A percentile compares a stretch with the other conserved stretches of the same genome.
Conservation (phyloP, 1,139 yeast species). For the Saccharomyces hybrid region DNA sequence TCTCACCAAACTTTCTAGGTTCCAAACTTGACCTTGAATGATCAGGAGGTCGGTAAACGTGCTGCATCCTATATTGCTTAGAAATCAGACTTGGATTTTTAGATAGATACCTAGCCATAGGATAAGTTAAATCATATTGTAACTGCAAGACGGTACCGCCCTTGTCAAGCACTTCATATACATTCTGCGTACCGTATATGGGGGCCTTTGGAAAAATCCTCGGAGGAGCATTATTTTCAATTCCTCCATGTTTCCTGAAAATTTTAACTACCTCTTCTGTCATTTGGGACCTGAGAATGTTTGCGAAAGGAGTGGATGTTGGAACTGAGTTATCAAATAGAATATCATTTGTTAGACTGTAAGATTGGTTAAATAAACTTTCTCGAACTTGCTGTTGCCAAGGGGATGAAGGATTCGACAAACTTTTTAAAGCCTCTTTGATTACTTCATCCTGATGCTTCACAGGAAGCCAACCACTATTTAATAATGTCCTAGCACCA, state of each 20-base stretch:
- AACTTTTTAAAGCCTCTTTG: conserved; percentile 75
- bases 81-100: conserved; percentile 42
- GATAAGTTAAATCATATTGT: conserved; percentile 82
- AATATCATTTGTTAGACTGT: conserved; percentile 72
- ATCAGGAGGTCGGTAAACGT: conserved; percentile 67
- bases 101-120: conserved; percentile 79
- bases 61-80: conserved; percentile 67
- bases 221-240: conserved; percentile 58
- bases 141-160: conserved; percentile 82
- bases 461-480: conserved; percentile 78
- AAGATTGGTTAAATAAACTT: conserved; percentile 75
- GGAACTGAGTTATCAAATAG: conserved; percentile 53
- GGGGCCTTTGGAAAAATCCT: conserved; percentile 77
- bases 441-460: conserved; percentile 86
- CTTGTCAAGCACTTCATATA: conserved; percentile 74
- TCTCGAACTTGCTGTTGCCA: conserved; percentile 92
- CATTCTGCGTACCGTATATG: conserved; percentile 51
- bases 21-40: conserved; percentile 50
- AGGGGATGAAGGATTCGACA: conserved; percentile 86
- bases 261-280: conserved; percentile 50
- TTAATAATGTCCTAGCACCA: conserved; percentile 63
- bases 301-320: conserved; percentile 31
- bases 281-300: conserved; percentile 38
- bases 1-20: conserved; percentile 73
- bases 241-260: conserved; percentile 79